Evolutionary conservation across 306 rosid species (phyloP).

Genomic region (Fagus crenata): DNA sequence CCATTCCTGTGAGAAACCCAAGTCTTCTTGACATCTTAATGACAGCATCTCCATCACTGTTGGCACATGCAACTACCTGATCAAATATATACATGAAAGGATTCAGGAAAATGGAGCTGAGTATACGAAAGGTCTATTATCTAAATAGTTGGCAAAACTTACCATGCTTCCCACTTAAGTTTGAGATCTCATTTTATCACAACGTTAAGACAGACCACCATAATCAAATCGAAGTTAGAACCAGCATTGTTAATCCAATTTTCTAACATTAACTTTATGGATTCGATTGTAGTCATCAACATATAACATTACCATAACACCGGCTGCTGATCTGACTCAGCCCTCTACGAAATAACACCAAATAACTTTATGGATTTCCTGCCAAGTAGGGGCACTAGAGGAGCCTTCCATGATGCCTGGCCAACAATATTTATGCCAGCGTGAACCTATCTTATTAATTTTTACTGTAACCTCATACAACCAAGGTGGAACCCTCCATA

Average conservation of each 20-base stretch:
- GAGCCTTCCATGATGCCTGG: not conserved
- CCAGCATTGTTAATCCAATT: not conserved
- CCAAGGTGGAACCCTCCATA: not conserved
- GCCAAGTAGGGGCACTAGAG: not conserved
- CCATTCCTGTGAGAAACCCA: conserved; percentile 83
- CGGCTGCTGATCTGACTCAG: not conserved
- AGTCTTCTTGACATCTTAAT: conserved; percentile 92
- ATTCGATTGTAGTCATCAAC: not conserved
- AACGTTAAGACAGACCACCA: not conserved
- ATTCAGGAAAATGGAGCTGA: conserved; percentile 15
- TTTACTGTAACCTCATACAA: not conserved
- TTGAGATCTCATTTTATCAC: not conserved
- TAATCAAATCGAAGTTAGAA: not conserved
- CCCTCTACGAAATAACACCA: not conserved
- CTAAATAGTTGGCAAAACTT: conserved; percentile 12
- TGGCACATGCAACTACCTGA: conserved; percentile 89
- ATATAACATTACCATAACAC: not conserved
- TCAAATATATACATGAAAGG: conserved; percentile 20
- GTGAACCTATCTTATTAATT: not conserved
- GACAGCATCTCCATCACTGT: conserved; percentile 59
- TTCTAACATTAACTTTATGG: not conserved
- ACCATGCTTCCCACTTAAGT: not conserved
- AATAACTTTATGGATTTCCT: not conserved
- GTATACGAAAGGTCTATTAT: not conserved
- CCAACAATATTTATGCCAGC: not conserved